Conservation (phyloP, 2,329 filamentous ascomycete species). For the Aspergillus floridensis region DNA sequence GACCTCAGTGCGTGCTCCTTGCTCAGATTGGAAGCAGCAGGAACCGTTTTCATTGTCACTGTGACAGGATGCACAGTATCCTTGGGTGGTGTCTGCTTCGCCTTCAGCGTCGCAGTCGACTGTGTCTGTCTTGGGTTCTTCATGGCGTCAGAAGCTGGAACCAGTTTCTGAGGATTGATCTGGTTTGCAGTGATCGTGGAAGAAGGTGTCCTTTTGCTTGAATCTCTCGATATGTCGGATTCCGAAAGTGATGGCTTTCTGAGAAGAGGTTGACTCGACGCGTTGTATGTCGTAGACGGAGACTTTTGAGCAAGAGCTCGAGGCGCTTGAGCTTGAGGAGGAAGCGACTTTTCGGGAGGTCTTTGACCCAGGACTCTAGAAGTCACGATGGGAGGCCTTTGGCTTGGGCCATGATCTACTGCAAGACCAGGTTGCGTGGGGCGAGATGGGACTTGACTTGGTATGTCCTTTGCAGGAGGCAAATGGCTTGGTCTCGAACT, state of each 20-base stretch:
- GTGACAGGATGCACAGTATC: too few relatives aligned
- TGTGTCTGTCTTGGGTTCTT: too few relatives aligned
- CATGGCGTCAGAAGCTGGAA: too few relatives aligned
- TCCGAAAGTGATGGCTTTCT: neutral
- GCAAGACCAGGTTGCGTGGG: neutral
- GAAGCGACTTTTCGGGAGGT: neutral
- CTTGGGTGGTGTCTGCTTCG: too few relatives aligned
- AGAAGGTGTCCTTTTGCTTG: neutral
- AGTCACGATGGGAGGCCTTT: neutral
- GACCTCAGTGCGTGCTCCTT: too few relatives aligned
- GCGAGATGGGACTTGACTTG: neutral
- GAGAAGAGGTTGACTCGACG: constrained; percentile 3
- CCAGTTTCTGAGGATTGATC: neutral
- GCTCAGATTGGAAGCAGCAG: too few relatives aligned
- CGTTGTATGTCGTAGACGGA: constrained; percentile 12
- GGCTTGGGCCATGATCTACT: neutral
- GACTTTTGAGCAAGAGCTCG: neutral
- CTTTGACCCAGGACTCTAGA: neutral
- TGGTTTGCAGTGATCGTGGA: neutral
- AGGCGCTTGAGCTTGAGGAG: neutral
- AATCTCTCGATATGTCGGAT: neutral
- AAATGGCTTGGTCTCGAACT: neutral
- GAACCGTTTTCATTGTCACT: too few relatives aligned
- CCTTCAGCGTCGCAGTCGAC: too few relatives aligned
- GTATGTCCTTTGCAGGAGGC: neutral